Base-by-base conservation (phyloP, 2,329 filamentous ascomycete species). In the Dothideomycetes sp. region DNA sequence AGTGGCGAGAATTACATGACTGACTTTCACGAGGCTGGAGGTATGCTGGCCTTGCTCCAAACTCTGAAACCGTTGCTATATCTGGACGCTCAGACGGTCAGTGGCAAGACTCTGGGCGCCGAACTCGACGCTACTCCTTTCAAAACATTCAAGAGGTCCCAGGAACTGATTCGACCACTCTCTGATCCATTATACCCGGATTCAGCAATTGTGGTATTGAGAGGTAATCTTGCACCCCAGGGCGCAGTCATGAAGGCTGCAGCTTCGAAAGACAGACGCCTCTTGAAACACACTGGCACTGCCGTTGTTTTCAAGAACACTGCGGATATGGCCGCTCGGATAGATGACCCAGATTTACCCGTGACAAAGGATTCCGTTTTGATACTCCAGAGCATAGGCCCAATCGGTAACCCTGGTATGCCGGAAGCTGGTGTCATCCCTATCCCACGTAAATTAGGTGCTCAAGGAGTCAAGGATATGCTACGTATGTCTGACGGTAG, bases 11-110 rank as follows among this genome's bases (percentile, higher is more conserved):
- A 70, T 44, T 41, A 41, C 11, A 72, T 72, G 69, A 66, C 61
- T n/a, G 69, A 73, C 47, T 72, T 72, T 41, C 69, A 72, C 46
- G 69, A 71, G 44, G 67, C 68, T 1, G 69, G 69, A 2, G 69
- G 69, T 4, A 71, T 72, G 68, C 49, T 66, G 18, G 64, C 64
- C 4, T 49, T 73, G 5, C 47, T 72, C 16, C 65, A 69, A 41
- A 63, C 60, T 0, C 54, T 73, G 4, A 59, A 60, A 5, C 67
- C 68, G 5, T 53, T 71, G 4, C 55, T 73, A 8, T 58, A 68
- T 45, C 58, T 70, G 7, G 56, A 63, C 11, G 69, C 67, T 4
- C 55, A 53, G 52, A 71, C 68, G 0, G 64, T 70, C 36, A 64
- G 60, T 0, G 68, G 68, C 1, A 59, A 68, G 47, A 71, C 67